Conservation (phyloP, 768 basidiomycete genomes). For the Tremella mesenterica region DNA sequence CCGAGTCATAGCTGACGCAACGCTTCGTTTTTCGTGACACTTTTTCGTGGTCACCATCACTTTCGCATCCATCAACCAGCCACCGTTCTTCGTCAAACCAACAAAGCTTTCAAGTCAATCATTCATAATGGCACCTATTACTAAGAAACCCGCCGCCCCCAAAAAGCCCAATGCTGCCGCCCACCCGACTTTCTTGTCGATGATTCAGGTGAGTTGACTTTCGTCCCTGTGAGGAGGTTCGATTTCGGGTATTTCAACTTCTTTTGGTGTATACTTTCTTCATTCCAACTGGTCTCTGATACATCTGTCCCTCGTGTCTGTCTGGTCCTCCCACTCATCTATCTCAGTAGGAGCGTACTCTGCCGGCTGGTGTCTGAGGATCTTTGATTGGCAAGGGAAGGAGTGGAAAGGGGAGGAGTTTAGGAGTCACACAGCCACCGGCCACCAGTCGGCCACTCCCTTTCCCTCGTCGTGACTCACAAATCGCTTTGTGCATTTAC, state of each 20-base stretch:
- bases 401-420: too few relatives aligned
- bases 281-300: background rate
- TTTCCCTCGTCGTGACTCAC: too few relatives aligned
- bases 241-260: background rate
- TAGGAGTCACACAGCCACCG: too few relatives aligned
- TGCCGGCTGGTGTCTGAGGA: background rate
- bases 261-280: conserved; percentile 3
- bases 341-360: background rate
- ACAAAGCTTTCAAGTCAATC: conserved; percentile 11
- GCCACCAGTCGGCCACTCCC: too few relatives aligned
- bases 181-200: conserved; percentile 53
- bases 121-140: conserved; percentile 40
- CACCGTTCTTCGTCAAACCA: conserved; percentile 12
- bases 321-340: background rate
- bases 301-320: background rate
- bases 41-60: conserved; percentile 3
- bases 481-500: too few relatives aligned
- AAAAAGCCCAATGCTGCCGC: conserved; percentile 23
- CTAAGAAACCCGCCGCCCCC: conserved; percentile 42
- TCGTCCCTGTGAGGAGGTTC: background rate
- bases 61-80: conserved; percentile 7
- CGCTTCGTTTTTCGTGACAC: background rate
- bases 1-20: background rate
- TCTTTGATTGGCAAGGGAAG: background rate
- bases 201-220: conserved; percentile 46